Evolutionary conservation across 1,139 yeast species (phyloP).

Genomic region (Candida labiduridarum): DNA sequence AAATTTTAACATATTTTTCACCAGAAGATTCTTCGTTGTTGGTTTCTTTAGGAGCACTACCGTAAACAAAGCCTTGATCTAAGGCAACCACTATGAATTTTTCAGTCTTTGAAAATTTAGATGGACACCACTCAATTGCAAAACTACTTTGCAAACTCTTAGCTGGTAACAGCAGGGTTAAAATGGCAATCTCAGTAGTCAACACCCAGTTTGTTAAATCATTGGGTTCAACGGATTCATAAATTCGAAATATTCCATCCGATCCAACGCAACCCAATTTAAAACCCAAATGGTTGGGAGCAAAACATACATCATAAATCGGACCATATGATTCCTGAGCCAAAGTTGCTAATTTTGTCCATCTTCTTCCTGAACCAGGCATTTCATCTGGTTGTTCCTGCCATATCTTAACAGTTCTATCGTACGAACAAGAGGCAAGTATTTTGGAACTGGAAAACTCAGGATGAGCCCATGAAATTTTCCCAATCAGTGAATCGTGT

Average conservation of each 20-base stretch:
- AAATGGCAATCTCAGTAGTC: constrained; percentile 70
- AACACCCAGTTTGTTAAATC: constrained; percentile 82
- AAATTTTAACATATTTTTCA: constrained; percentile 32
- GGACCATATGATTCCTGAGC: constrained; percentile 86
- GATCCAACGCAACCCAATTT: constrained; percentile 87
- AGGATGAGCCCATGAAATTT: constrained; percentile 92
- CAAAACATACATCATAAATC: constrained; percentile 83
- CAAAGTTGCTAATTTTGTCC: constrained; percentile 74
- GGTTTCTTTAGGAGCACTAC: constrained; percentile 23
- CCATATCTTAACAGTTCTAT: constrained; percentile 86
- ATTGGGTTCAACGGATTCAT: constrained; percentile 88
- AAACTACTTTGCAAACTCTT: constrained; percentile 85
- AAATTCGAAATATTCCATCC: constrained; percentile 84
- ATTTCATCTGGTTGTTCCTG: constrained; percentile 85
- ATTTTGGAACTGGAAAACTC: constrained; percentile 77
- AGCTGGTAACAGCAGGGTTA: constrained; percentile 63
- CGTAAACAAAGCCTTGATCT: constrained; percentile 82
- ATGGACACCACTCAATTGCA: constrained; percentile 91
- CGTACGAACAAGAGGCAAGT: constrained; percentile 86
- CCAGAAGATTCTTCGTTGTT: constrained; percentile 16
- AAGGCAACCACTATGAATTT: constrained; percentile 83
- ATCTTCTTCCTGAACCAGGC: constrained; percentile 74
- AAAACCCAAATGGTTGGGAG: constrained; percentile 83
- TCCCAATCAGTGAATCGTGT: constrained; percentile 84
- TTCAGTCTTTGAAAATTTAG: constrained; percentile 73